Evolutionary conservation across 257 asterid species (phyloP), one percentile per base, ranked within the genome.

Genomic region (Jaltomata sinuosa): DNA sequence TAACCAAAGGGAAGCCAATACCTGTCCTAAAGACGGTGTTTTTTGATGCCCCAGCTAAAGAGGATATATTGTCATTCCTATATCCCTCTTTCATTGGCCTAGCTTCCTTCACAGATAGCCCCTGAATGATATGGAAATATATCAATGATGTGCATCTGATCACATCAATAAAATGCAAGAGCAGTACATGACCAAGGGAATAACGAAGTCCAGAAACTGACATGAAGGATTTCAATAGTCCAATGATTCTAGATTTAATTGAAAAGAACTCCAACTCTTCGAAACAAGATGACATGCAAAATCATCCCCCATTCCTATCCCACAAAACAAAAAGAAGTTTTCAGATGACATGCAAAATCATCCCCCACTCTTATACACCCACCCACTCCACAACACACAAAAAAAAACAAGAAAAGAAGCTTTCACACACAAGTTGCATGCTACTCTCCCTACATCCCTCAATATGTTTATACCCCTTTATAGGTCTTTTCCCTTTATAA

Each of bases 81-180:
- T 38, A 83, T 84, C 88, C 91, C 83, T 91, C 97, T 86, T 83
- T 93, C 79, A 47, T 87, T 87, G 85, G 86, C 86, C 92, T 96
- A 85, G 94, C 87, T 85, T 90, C 93, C 93, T 91, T 94, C 36
- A 62, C 42, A 79, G 94, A 88, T 85, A 93, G 83, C 85, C 92
- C 91, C 97, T 94, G 82, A 71, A 85, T 69, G 87, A 87, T 25
- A 85, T 85, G 81, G 83, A 15, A 81, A 62, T 68, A 54, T 67
- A 85, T 82, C 53, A 42, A 83, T 83, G 67, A 87, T 68, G 45
- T 76, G 42, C 61, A 42, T 49, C 27, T n/a, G 15, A 57, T 31
- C 42, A 32, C 47, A 69, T 9, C 16, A 69, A 10, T n/a, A 57
- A 57, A 54, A 49, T 7, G n/a, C 22, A 65, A 65, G 40, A 36